phyloP scores from a whole-genome alignment of 1,284 basidiomycete genomes.

The Leccinum proximum region DNA sequence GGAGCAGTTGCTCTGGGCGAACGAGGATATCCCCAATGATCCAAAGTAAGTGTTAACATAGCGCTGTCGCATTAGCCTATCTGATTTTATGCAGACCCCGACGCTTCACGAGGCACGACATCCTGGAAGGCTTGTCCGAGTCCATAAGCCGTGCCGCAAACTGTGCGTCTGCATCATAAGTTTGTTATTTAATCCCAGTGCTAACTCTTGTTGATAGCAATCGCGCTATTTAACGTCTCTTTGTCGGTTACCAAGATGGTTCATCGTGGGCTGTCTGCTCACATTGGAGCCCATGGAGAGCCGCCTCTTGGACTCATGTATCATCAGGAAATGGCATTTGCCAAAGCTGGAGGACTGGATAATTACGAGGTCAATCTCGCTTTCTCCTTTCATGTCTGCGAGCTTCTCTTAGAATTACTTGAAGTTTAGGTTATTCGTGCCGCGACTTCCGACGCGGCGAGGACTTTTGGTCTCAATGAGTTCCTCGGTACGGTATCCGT shows the following conservation, averaged over 20 bases:
- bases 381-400: not conserved
- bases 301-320: conserved; percentile 71
- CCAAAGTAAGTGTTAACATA: conserved; percentile 47
- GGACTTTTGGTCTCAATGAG: conserved; percentile 55
- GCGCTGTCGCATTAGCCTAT: not conserved
- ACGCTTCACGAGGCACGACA: conserved; percentile 60
- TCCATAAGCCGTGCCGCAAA: conserved; percentile 54
- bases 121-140: conserved; percentile 58
- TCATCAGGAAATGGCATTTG: conserved; percentile 67
- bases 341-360: conserved; percentile 50
- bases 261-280: conserved; percentile 50
- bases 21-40: conserved; percentile 59
- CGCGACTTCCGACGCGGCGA: conserved; percentile 61
- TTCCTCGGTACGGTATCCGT: conserved; percentile 59
- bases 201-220: conserved; percentile 40
- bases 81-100: conserved; percentile 43
- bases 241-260: conserved; percentile 65
- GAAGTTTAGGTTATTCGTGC: conserved; percentile 55
- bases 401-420: not conserved
- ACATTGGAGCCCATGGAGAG: conserved; percentile 77
- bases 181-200: not conserved
- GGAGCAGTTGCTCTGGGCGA: conserved; percentile 68
- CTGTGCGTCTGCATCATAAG: conserved; percentile 39
- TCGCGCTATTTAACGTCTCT: conserved; percentile 65
- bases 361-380: conserved; percentile 42